phyloP scores from a whole-genome alignment of 2,329 filamentous ascomycete species.

The Claviceps quebecensis region DNA sequence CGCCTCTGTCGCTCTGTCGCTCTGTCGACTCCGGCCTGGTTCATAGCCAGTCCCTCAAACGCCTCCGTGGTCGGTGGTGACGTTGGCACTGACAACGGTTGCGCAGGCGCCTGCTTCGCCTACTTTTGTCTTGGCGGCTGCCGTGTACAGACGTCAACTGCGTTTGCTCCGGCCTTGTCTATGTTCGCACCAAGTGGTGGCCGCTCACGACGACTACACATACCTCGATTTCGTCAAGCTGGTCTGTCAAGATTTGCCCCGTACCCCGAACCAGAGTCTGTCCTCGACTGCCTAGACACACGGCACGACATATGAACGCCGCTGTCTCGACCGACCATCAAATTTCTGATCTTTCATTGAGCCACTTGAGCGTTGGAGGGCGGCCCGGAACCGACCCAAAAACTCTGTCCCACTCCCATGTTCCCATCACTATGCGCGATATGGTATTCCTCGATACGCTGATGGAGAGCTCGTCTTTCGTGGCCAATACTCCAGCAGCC shows the following conservation, averaged over 20 bases:
- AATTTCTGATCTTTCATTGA: background rate
- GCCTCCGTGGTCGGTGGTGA: no score
- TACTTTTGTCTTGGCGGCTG: no score
- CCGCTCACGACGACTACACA: no score
- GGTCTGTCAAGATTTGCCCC: background rate
- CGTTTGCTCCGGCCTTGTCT: no score
- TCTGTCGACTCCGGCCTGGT: no score
- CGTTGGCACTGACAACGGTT: no score
- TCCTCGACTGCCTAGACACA: background rate
- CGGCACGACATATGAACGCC: background rate
- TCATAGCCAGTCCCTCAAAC: no score
- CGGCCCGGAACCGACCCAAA: conserved; percentile 2
- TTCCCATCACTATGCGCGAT: conserved; percentile 13
- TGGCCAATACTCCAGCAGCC: conserved; percentile 13
- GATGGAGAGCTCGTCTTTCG: conserved; percentile 16
- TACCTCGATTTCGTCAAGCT: no score
- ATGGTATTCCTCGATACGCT: conserved; percentile 19
- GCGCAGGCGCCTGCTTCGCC: no score
- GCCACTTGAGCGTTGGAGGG: background rate
- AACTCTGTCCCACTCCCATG: conserved; percentile 7
- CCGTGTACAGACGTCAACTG: no score
- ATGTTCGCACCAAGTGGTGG: no score
- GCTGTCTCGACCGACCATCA: background rate
- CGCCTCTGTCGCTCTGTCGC: background rate
- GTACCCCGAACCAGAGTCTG: background rate